Evolutionary conservation across 257 asterid species (phyloP).

Genomic region (Apocynum venetum): DNA sequence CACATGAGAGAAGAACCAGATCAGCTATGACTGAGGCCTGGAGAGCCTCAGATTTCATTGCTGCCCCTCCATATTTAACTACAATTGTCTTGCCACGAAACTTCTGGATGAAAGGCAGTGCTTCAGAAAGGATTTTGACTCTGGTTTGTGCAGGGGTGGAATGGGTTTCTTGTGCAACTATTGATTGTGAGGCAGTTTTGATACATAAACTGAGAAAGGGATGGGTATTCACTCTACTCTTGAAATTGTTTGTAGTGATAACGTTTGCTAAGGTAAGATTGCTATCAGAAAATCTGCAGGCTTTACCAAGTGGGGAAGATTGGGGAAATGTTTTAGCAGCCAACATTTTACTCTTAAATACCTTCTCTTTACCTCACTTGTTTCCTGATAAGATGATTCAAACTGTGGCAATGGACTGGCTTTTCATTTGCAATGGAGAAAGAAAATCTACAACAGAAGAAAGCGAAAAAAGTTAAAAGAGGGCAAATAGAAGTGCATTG

Average conservation of each 20-base stretch:
- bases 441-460: not conserved
- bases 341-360: slow-evolving; percentile 34
- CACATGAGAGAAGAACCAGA: slow-evolving; percentile 77
- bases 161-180: slow-evolving; percentile 27
- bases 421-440: not conserved
- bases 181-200: slow-evolving; percentile 38
- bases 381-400: not conserved
- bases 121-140: slow-evolving; percentile 71
- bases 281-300: slow-evolving; percentile 21
- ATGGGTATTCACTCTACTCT: slow-evolving; percentile 16
- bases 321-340: slow-evolving; percentile 44
- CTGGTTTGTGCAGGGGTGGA: slow-evolving; percentile 52
- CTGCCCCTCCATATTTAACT: slow-evolving; percentile 88
- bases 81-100: slow-evolving; percentile 79
- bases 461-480: not conserved
- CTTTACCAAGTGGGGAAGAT: slow-evolving; percentile 23
- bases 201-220: slow-evolving; percentile 28
- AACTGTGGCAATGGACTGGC: not conserved
- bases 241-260: slow-evolving; percentile 9
- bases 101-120: slow-evolving; percentile 69
- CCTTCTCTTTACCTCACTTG: slow-evolving; percentile 4
- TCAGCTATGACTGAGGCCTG: slow-evolving; percentile 82
- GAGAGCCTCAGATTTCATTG: slow-evolving; percentile 74
- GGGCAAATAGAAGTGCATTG: not conserved
- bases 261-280: slow-evolving; percentile 19